These are phyloP conservation scores for Collybiopsis luxurians DNA, from an alignment of 768 basidiomycete genomes.

Conservation along the genomic window DNA sequence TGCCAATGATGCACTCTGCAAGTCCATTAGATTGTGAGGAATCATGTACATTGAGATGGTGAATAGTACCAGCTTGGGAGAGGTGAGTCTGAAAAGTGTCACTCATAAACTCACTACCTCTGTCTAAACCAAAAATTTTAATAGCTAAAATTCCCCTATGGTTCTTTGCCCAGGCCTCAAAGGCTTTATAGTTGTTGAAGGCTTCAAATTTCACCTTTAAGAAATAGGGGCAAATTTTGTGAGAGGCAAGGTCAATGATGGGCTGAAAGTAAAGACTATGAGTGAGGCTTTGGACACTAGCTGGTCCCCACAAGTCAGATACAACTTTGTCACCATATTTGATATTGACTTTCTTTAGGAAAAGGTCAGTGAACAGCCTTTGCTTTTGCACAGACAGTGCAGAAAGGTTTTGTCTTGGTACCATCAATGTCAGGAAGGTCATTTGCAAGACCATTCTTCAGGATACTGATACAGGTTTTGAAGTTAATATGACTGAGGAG, in stretches of 20 bases:
- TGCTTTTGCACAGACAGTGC: slow-evolving; percentile 21
- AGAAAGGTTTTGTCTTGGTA: slow-evolving; percentile 14
- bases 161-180: slow-evolving; percentile 23
- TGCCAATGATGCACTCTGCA: slow-evolving; percentile 24
- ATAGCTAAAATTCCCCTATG: slow-evolving; percentile 17
- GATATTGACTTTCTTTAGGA: slow-evolving; percentile 14
- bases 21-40: slow-evolving; percentile 29
- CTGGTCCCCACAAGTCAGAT: slow-evolving; percentile 24
- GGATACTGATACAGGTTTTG: slow-evolving; percentile 13
- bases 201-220: slow-evolving; percentile 13
- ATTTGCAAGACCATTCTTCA: too few species aligned
- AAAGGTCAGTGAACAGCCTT: slow-evolving; percentile 23
- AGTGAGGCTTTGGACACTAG: slow-evolving; percentile 15
- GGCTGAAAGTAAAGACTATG: slow-evolving; percentile 16
- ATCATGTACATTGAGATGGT: too few species aligned
- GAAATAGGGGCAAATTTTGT: slow-evolving; percentile 16
- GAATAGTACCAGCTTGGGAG: too few species aligned
- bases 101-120: too few species aligned
- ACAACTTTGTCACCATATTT: slow-evolving; percentile 17
- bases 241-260: too few species aligned
- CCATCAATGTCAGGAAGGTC: slow-evolving; percentile 20
- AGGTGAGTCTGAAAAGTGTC: too few species aligned
- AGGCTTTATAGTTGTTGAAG: slow-evolving; percentile 14
- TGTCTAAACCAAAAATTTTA: too few species aligned
- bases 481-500: slow-evolving; percentile 25